These are phyloP conservation scores for Pachysolen tannophilus DNA, from an alignment of 805 yeast genomes.

Conservation along the genomic window DNA sequence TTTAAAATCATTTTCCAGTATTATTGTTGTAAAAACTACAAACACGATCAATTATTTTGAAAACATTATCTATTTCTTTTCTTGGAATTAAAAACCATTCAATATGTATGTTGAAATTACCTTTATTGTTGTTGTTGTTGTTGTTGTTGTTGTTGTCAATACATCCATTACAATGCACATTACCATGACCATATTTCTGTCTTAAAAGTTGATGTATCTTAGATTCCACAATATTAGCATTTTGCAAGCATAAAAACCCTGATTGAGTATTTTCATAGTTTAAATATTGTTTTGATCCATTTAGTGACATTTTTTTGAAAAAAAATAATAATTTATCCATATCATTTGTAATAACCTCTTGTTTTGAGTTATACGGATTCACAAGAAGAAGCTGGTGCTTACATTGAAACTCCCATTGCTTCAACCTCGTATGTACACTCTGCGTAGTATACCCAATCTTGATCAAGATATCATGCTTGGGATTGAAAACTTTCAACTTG, in stretches of 20 bases:
- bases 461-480: slow-evolving; percentile 31
- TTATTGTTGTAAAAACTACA: slow-evolving; percentile 9
- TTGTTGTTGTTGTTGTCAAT: slow-evolving; percentile 11
- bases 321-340: slow-evolving; percentile 12
- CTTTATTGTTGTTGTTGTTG: slow-evolving; percentile 11
- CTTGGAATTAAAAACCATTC: slow-evolving; percentile 55
- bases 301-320: slow-evolving; percentile 8
- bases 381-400: slow-evolving; percentile 34
- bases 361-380: slow-evolving; percentile 21
- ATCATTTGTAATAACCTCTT: slow-evolving; percentile 13
- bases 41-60: slow-evolving; percentile 23
- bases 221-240: slow-evolving; percentile 30
- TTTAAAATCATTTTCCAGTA: background rate
- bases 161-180: slow-evolving; percentile 41
- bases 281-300: slow-evolving; percentile 4
- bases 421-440: slow-evolving; percentile 30
- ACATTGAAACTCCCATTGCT: slow-evolving; percentile 48
- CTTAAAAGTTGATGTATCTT: slow-evolving; percentile 32
- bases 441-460: slow-evolving; percentile 50
- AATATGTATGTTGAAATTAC: slow-evolving; percentile 28
- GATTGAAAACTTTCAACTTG: slow-evolving; percentile 26
- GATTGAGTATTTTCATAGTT: slow-evolving; percentile 17
- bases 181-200: slow-evolving; percentile 36
- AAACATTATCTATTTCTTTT: slow-evolving; percentile 24
- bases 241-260: slow-evolving; percentile 27